Evolutionary conservation across 768 basidiomycete species (phyloP), one percentile per base, ranked within the genome.

Genomic region (Auriscalpium vulgare): DNA sequence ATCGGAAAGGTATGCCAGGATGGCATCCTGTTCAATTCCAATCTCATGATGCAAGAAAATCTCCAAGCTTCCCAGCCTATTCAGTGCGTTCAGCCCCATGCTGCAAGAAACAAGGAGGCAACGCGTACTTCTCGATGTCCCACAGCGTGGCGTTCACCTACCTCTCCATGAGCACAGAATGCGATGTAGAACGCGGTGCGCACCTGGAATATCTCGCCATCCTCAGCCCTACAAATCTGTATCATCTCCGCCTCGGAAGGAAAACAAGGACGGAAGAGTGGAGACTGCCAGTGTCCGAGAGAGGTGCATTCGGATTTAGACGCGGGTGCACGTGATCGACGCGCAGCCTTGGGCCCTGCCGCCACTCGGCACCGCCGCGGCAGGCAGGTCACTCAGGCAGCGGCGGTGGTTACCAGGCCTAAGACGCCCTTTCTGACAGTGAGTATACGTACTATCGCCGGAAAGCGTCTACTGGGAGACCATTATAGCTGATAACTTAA

Each of bases 1-100:
- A 66, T 92, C 89, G 6, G 90, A 82, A 35, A 91, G 76, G 69
- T 89, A 93, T 2, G 87, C 87, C 36, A 92, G 72, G 10, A 87
- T 76, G 21, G 81, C 80, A 47, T 86, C 83, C 60, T 81, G 78
- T 50, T 85, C 82, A 16, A 91, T 74, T 8, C 85, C 85, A 46
- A 82, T 85, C 63, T 90, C 83, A 65, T 85, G 79, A 45, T 83
- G 78, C 9, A 93, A 66, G 60, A 91, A 89, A 9, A 71, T 57
- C 62, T 91, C 88, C n/a, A 93, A 74, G 62, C 76, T 84, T 40
- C 81, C 83, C 37, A 71, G 74, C 61, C 88, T 91, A 43, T 44
- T 38, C 29, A 17, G 37, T 50, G 35, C 14, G 44, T 65, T 11
- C 62, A 29, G 55, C 48, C 51, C 49, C 45, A 52, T 43, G 52